Conservation (phyloP, 2,329 filamentous ascomycete species). For the Talaromyces atroroseus region DNA sequence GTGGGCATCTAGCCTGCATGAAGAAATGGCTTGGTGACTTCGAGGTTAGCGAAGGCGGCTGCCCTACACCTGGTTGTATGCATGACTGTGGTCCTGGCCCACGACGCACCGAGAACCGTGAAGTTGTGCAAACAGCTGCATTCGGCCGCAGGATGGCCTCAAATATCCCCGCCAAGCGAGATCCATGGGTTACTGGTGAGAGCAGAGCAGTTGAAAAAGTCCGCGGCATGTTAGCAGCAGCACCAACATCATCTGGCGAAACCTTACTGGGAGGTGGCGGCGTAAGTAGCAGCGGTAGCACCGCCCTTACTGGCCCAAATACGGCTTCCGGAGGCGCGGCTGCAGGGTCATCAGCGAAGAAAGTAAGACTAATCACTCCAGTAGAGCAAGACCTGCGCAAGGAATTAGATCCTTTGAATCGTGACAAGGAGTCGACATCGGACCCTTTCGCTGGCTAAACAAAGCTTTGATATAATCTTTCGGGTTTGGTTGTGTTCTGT, state of each 20-base stretch:
- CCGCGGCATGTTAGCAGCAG: constrained; percentile 35
- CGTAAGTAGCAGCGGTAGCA: constrained; percentile 18
- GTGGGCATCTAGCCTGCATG: constrained; percentile 55
- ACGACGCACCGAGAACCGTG: constrained; percentile 37
- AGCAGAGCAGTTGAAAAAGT: constrained; percentile 44
- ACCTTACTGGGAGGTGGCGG: constrained; percentile 19
- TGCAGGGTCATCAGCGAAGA: constrained; percentile 39
- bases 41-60: constrained; percentile 48
- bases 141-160: constrained; percentile 27
- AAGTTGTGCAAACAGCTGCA: constrained; percentile 21
- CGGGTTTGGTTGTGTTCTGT: constrained; percentile 3
- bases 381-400: constrained; percentile 34
- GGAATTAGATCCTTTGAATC: constrained; percentile 17
- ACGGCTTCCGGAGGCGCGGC: constrained; percentile 25
- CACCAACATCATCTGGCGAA: constrained; percentile 11
- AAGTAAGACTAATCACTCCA: constrained; percentile 41
- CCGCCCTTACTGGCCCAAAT: constrained; percentile 18
- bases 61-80: constrained; percentile 54
- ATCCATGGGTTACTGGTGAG: constrained; percentile 40
- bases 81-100: constrained; percentile 54
- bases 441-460: constrained; percentile 11
- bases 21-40: constrained; percentile 50
- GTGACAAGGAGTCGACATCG: constrained; percentile 16
- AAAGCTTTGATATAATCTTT: neutral
- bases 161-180: constrained; percentile 38